phyloP scores from a whole-genome alignment of 31 red algal species.

The Endocladia muricata region DNA sequence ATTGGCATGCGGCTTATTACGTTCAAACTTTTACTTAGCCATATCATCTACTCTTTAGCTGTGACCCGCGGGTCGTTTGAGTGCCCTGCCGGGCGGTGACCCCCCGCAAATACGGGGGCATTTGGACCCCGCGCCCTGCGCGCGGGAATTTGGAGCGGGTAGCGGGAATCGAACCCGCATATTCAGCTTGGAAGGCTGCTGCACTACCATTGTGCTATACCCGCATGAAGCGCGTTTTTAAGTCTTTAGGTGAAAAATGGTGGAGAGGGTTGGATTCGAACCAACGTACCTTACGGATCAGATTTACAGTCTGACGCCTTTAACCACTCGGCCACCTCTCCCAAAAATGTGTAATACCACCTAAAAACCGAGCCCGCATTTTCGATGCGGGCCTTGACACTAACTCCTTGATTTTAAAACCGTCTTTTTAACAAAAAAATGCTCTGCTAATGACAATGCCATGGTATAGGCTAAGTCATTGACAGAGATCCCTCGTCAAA shows the following conservation, averaged over 20 bases:
- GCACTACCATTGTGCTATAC: background rate
- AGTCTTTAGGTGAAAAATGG: background rate
- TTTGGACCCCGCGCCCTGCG: background rate
- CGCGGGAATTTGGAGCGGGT: background rate
- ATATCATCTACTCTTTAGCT: background rate
- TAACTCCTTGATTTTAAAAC: background rate
- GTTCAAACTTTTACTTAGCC: conserved; percentile 1
- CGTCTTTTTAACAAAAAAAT: background rate
- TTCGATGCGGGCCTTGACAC: background rate
- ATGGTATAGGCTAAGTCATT: no score
- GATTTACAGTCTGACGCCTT: background rate
- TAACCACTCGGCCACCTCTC: background rate
- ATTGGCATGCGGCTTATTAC: conserved; percentile 44
- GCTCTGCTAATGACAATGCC: background rate
- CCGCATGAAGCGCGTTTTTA: background rate
- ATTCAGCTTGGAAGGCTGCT: background rate
- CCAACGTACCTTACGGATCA: background rate
- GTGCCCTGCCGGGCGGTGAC: background rate
- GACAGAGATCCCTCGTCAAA: no score
- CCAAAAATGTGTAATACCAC: no score
- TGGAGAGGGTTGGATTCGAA: background rate
- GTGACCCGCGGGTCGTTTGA: background rate
- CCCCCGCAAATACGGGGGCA: background rate
- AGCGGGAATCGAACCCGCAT: background rate
- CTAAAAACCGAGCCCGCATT: no score